A percentile compares a stretch with the other conserved stretches of the same genome.
Conservation (phyloP, 2,329 filamentous ascomycete genomes). For the Fonsecaea erecta region DNA sequence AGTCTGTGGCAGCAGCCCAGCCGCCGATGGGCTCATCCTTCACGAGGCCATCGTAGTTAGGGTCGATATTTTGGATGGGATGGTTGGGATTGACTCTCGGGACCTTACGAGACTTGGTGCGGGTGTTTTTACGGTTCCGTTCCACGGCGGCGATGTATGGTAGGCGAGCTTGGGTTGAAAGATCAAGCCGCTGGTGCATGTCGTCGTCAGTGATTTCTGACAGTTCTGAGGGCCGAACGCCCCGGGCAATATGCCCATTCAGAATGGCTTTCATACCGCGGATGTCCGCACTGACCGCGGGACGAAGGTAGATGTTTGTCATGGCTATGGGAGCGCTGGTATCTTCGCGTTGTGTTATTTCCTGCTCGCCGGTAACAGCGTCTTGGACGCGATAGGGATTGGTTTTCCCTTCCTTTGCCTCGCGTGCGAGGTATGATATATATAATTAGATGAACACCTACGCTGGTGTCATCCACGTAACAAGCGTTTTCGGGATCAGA, state of each 20-base stretch:
- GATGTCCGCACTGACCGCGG: constrained; percentile 57
- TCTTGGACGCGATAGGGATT: constrained; percentile 14
- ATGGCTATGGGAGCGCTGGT: constrained; percentile 16
- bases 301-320: constrained; percentile 62
- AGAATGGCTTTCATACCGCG: constrained; percentile 57
- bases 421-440: constrained; percentile 27
- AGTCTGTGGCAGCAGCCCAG: constrained; percentile 65
- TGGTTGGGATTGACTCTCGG: constrained; percentile 28
- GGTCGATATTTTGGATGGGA: constrained; percentile 31
- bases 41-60: constrained; percentile 26
- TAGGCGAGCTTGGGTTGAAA: constrained; percentile 45
- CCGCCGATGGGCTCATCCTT: constrained; percentile 63
- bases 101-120: constrained; percentile 6
- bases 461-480: constrained; percentile 43
- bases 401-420: constrained; percentile 36
- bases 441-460: constrained; percentile 41
- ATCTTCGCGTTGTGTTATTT: not conserved
- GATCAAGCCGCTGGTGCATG: constrained; percentile 50
- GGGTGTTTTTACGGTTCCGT: constrained; percentile 38
- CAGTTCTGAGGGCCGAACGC: constrained; percentile 54
- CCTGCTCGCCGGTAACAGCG: not conserved
- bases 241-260: constrained; percentile 60
- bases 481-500: constrained; percentile 28
- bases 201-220: constrained; percentile 44
- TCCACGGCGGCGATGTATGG: constrained; percentile 50